Evolutionary conservation across 2,329 filamentous ascomycete species (phyloP), one percentile per base, ranked within the genome.

Genomic region (Sclerotinia spermophila): DNA sequence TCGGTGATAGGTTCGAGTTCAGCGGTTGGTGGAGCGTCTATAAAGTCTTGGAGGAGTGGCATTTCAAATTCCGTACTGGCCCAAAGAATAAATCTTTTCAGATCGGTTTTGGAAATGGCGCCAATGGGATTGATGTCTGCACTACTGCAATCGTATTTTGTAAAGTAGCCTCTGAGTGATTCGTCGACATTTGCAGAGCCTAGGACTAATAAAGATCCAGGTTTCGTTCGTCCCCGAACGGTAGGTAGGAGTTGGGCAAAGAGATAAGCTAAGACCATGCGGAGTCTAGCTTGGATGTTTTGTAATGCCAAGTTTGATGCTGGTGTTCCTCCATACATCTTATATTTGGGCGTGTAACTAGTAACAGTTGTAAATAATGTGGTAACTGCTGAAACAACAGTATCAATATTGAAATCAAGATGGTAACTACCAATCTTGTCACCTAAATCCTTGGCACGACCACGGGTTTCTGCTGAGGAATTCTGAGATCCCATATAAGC

Each of bases 61-160:
- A 94, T 80, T 7, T 85, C 79, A 76, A 91, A 93, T 48, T 84
- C 81, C 27, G 78, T 81, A 67, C 83, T 79, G 3, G 89, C 86
- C 84, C 87, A 93, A n/a, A 81, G 82, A 71, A 93, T 91, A 81
- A 94, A 93, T 15, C 85, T 81, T 79, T 91, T 92, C 1, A 93
- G 82, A 75, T 94, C 91, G 2, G 84, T 87, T 79, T 93, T 93
- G 71, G 80, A 81, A 51, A 86, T 85, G 8, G 84, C 84, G 24
- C 87, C 89, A 66, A 91, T 89, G 5, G 89, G 89, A 75, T 90
- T 88, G 77, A 90, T 83, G 73, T 77, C 76, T 72, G 74, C 75
- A 15, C 72, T 74, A 11, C 68, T 74, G 64, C 85, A 87, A 61
- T 68, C 69, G 3, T 71, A 71, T 80, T 92, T 92, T n/a, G 90